A percentile compares a stretch with the other conserved stretches of the same genome.
Evolutionary conservation across 139 green algal species (phyloP).

Genomic region (Chlorella sp.): DNA sequence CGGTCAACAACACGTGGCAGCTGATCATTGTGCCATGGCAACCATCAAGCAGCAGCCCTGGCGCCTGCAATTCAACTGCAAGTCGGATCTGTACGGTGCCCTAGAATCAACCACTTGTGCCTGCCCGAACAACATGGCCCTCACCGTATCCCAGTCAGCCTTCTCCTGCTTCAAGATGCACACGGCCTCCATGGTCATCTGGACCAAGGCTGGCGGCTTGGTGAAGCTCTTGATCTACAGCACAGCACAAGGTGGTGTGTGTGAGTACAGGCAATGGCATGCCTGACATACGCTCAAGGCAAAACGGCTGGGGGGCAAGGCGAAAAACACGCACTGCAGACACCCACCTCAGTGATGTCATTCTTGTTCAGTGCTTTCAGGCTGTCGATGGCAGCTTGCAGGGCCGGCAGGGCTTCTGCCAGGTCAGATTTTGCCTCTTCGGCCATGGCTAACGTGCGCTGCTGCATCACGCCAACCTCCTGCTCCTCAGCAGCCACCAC

Average conservation of each 20-base stretch:
- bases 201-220: conserved; percentile 75
- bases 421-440: conserved; percentile 80
- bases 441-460: conserved; percentile 46
- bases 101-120: too few relatives aligned
- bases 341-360: conserved; percentile 68
- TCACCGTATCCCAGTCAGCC: conserved; percentile 80
- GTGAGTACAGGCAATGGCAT: too few relatives aligned
- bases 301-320: too few relatives aligned
- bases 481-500: conserved; percentile 61
- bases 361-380: conserved; percentile 75
- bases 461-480: conserved; percentile 68
- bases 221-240: conserved; percentile 83
- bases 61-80: too few relatives aligned
- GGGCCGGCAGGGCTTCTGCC: conserved; percentile 71
- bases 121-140: too few relatives aligned
- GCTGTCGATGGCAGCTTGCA: conserved; percentile 65
- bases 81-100: too few relatives aligned
- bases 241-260: too few relatives aligned
- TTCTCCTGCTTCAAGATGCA: conserved; percentile 73
- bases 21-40: too few relatives aligned
- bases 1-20: too few relatives aligned
- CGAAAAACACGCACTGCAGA: too few relatives aligned
- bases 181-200: conserved; percentile 77
- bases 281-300: too few relatives aligned
- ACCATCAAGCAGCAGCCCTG: too few relatives aligned